Evolutionary conservation across 2,329 filamentous ascomycete species (phyloP).

Genomic region (Ascochyta viciae-villosae): DNA sequence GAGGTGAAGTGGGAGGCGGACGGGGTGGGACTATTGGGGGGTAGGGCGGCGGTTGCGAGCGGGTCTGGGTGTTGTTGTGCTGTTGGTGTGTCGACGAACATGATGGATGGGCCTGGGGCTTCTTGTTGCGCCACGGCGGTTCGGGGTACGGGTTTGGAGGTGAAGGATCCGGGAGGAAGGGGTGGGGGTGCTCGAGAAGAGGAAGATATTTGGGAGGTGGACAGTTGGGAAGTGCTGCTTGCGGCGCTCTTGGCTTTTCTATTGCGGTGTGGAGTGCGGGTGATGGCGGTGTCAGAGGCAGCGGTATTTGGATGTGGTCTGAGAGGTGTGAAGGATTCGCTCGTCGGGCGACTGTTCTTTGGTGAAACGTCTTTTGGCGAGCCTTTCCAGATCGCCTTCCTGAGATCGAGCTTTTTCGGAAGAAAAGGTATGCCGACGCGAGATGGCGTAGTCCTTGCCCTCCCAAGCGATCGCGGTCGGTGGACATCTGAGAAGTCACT

Average conservation of each 20-base stretch:
- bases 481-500: constrained; percentile 21
- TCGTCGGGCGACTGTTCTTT: constrained; percentile 24
- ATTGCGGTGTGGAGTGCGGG: constrained; percentile 1
- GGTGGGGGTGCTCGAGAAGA: constrained; percentile 53
- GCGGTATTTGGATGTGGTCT: constrained; percentile 32
- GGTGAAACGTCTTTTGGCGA: constrained; percentile 18
- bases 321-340: constrained; percentile 33
- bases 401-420: constrained; percentile 36
- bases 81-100: constrained; percentile 66
- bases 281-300: constrained; percentile 40
- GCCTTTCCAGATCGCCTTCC: constrained; percentile 37
- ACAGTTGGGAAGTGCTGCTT: constrained; percentile 28
- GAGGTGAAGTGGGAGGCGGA: constrained; percentile 6
- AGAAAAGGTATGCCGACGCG: constrained; percentile 33
- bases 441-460: constrained; percentile 32
- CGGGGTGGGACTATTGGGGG: constrained; percentile 1
- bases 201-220: constrained; percentile 30
- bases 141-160: constrained; percentile 74
- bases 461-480: constrained; percentile 18
- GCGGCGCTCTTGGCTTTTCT: constrained; percentile 23
- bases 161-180: constrained; percentile 68
- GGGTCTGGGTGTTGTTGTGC: constrained; percentile 28
- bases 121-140: constrained; percentile 70
- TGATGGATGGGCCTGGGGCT: constrained; percentile 72
- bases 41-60: constrained; percentile 19